phyloP scores from a whole-genome alignment of 2,329 filamentous ascomycete genomes.

The Neocatenulostroma microsporum region DNA sequence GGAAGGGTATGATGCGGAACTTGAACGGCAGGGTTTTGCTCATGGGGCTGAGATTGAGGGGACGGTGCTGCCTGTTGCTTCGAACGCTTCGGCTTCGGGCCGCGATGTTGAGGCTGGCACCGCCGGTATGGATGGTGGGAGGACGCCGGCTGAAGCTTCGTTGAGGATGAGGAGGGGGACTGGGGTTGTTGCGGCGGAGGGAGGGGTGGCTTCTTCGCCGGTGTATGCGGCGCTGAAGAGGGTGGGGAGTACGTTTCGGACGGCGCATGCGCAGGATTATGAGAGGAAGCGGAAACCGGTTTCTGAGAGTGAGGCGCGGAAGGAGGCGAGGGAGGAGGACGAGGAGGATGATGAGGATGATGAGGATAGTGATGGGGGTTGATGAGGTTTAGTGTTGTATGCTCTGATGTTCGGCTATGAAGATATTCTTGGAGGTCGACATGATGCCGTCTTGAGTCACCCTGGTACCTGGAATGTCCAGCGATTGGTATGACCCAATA shows the following conservation, averaged over 20 bases:
- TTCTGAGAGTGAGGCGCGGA: too few relatives aligned
- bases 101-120: slow-evolving; percentile 4
- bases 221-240: slow-evolving; percentile 40
- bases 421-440: too few relatives aligned
- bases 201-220: too few relatives aligned
- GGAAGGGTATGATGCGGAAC: too few relatives aligned
- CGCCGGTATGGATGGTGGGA: too few relatives aligned
- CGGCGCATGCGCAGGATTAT: slow-evolving; percentile 86
- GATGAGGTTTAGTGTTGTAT: not conserved
- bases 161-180: slow-evolving; percentile 63
- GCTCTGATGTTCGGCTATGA: too few relatives aligned
- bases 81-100: too few relatives aligned
- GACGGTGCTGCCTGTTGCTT: not conserved
- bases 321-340: slow-evolving; percentile 1
- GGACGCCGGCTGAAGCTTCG: not conserved
- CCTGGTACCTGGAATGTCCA: too few relatives aligned
- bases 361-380: slow-evolving; percentile 1
- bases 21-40: not conserved
- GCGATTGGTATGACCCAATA: too few relatives aligned
- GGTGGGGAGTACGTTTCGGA: slow-evolving; percentile 63
- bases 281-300: slow-evolving; percentile 62
- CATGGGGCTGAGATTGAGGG: not conserved
- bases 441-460: too few relatives aligned
- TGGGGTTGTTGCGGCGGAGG: slow-evolving; percentile 58
- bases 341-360: slow-evolving; percentile 6